These are phyloP conservation scores for Picocystis sp. DNA, from an alignment of 163 green algal genomes.

Conservation along the genomic window DNA sequence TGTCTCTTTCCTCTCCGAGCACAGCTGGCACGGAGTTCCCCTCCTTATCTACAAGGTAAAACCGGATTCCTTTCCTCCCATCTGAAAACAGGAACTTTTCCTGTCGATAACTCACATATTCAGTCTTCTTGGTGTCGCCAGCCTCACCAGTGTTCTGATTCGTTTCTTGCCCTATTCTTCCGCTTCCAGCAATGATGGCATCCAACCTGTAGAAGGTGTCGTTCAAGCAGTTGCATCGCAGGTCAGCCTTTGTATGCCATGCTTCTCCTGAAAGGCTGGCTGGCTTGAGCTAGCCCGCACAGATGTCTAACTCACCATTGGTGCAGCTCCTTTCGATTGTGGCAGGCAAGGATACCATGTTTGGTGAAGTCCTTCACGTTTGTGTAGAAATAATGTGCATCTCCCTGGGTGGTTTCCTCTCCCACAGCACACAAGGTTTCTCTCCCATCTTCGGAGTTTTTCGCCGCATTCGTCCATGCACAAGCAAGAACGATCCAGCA, in stretches of 20 bases:
- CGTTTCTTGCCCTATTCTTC: neutral
- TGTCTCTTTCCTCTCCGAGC: constrained; percentile 40
- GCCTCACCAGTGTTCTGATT: neutral
- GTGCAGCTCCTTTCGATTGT: constrained; percentile 24
- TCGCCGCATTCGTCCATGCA: no score
- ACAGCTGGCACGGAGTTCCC: constrained; percentile 31
- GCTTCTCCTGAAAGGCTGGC: neutral
- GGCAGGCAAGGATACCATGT: constrained; percentile 19
- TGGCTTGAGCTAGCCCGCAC: neutral
- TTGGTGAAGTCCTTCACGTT: constrained; percentile 13
- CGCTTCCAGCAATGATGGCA: constrained; percentile 21
- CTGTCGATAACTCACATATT: constrained; percentile 12
- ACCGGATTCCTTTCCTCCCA: constrained; percentile 26
- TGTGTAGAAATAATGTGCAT: constrained; percentile 31
- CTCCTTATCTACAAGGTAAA: constrained; percentile 39
- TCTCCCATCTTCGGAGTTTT: constrained; percentile 3
- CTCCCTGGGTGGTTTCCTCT: constrained; percentile 24
- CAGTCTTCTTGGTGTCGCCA: no score
- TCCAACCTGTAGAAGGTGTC: constrained; percentile 20
- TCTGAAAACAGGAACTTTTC: constrained; percentile 24
- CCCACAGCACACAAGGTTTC: constrained; percentile 26
- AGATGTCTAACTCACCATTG: constrained; percentile 5
- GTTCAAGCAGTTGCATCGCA: neutral
- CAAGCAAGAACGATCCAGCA: no score
- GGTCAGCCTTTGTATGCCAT: neutral